Evolutionary conservation across 306 rosid genomes (phyloP), one percentile per base, ranked within the genome.

Genomic region (Senna tora): DNA sequence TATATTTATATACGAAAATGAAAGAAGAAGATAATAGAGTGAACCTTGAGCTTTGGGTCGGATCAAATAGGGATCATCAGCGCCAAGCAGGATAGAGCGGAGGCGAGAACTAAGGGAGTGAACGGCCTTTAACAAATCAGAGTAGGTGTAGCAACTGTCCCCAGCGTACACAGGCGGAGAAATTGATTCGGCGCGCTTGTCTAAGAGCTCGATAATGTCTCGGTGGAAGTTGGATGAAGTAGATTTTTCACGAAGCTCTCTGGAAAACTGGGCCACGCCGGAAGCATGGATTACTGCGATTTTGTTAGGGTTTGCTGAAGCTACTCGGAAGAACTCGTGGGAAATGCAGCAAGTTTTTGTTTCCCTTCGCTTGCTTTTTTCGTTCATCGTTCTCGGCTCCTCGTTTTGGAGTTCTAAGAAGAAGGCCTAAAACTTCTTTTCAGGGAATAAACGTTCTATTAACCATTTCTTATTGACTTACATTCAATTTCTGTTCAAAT

Each of bases 201-300:
- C 53, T 9, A 84, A 73, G 77, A 82, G 79, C 17, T 75, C 45
- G 50, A 63, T 7, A n/a, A 72, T 53, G 71, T 59, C 68, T 1
- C 3, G 21, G 2, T 65, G 32, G 74, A 59, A 73, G 58, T 47
- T 33, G 28, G 59, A 39, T 17, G 71, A 5, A 36, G 77, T 5
- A 7, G 73, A 9, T n/a, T 56, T 78, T 64, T 52, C 32, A 68
- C 45, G 69, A 62, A 67, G 69, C 19, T 80, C 50, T 20, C 50
- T 42, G 79, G 84, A 81, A 56, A 84, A 10, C 14, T 57, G 64
- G 66, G 84, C 78, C 2, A 75, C 84, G 19, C 86, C 86, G 63
- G 89, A 84, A 74, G 96, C 90, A 53, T 90, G 96, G 15, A 93
- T 60, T 21, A 83, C 84, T 4, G 94, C 98, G 63, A 79, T 67